Evolutionary conservation across 176 grass and related monocot genomes (phyloP).

Genomic region (Elymus sibiricus): DNA sequence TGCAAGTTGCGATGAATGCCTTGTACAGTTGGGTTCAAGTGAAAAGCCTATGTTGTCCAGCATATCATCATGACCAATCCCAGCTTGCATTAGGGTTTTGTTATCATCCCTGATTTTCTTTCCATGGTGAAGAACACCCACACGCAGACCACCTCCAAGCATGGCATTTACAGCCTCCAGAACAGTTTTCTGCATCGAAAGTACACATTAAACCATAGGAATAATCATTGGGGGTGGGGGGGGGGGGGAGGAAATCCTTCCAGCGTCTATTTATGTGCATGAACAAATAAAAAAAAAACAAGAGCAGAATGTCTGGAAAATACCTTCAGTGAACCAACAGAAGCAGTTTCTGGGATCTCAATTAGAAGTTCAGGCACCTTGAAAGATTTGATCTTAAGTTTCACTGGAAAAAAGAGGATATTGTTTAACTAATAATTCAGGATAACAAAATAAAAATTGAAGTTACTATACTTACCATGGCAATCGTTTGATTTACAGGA

Average conservation of each 20-base stretch:
- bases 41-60: slow-evolving; percentile 71
- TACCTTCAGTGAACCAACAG: slow-evolving; percentile 94
- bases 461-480: slow-evolving; percentile 27
- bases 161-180: slow-evolving; percentile 87
- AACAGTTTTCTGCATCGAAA: slow-evolving; percentile 75
- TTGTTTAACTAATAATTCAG: neutral
- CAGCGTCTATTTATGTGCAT: neutral
- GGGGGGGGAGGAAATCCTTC: neutral
- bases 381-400: slow-evolving; percentile 91
- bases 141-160: slow-evolving; percentile 65
- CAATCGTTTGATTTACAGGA: slow-evolving; percentile 49
- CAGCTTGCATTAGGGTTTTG: slow-evolving; percentile 68
- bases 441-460: neutral
- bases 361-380: slow-evolving; percentile 96
- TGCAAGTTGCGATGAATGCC: slow-evolving; percentile 34
- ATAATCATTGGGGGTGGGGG: neutral
- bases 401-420: slow-evolving; percentile 50
- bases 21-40: slow-evolving; percentile 64
- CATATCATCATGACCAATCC: slow-evolving; percentile 56
- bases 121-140: slow-evolving; percentile 82
- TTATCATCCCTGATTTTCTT: slow-evolving; percentile 92
- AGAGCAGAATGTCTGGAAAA: slow-evolving; percentile 8
- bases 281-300: slow-evolving; percentile 7
- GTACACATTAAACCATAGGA: slow-evolving; percentile 27
- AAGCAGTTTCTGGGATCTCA: slow-evolving; percentile 90